These are phyloP conservation scores for Ganoderma lingzhi DNA, from an alignment of 1,284 basidiomycete species.

Conservation along the genomic window DNA sequence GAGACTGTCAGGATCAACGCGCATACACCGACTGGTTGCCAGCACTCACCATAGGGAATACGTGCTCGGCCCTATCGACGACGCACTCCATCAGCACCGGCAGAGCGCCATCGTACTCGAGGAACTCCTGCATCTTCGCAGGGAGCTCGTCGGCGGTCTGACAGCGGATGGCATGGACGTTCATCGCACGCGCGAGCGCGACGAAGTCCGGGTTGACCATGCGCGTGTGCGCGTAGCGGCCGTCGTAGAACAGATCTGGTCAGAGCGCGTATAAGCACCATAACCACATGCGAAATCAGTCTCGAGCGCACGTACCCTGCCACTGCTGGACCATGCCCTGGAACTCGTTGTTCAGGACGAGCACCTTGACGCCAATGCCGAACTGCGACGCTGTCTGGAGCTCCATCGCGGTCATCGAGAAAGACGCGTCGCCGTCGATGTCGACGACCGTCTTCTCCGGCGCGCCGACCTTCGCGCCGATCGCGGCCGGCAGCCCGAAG, in stretches of 20 bases:
- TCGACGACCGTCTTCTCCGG: slow-evolving; percentile 95
- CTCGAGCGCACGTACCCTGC: slow-evolving; percentile 72
- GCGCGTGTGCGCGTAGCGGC: slow-evolving; percentile 91
- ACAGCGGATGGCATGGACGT: slow-evolving; percentile 89
- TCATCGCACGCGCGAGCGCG: slow-evolving; percentile 89
- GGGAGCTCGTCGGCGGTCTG: slow-evolving; percentile 80
- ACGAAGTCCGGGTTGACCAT: slow-evolving; percentile 98
- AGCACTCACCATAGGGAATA: slow-evolving; percentile 89
- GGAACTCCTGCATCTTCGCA: slow-evolving; percentile 97
- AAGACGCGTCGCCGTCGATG: slow-evolving; percentile 97
- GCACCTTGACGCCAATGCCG: slow-evolving; percentile 93
- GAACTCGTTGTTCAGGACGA: slow-evolving; percentile 94
- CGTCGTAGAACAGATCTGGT: slow-evolving; percentile 93
- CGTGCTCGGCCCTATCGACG: slow-evolving; percentile 90
- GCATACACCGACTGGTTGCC: slow-evolving; percentile 5
- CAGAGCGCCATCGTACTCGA: slow-evolving; percentile 90
- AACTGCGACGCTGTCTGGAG: slow-evolving; percentile 93
- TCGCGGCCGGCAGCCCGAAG: slow-evolving; percentile 93
- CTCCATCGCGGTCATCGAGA: slow-evolving; percentile 99
- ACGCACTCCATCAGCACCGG: slow-evolving; percentile 93
- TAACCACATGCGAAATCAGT: neutral
- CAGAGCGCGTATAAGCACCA: slow-evolving; percentile 3
- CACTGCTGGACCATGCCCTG: slow-evolving; percentile 99
- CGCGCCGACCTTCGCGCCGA: slow-evolving; percentile 96
- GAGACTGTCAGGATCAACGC: slow-evolving; percentile 36